A percentile compares a stretch with the other conserved stretches of the same genome.
Evolutionary conservation across 2,329 filamentous ascomycete species (phyloP).

Genomic region (Plectosphaerella plurivora): DNA sequence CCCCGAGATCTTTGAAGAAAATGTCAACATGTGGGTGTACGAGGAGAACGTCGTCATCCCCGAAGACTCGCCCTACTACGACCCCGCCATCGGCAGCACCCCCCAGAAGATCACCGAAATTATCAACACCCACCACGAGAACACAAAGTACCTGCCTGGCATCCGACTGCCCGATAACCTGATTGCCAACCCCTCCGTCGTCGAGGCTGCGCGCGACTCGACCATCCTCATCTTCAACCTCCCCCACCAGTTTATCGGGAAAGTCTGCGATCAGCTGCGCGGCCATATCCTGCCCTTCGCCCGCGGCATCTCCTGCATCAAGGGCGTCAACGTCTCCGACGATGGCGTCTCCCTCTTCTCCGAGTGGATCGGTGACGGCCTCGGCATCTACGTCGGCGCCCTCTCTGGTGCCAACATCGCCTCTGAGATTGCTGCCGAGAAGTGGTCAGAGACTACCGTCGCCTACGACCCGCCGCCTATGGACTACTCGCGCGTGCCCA

Average conservation of each 20-base stretch:
- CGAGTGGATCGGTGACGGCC: constrained; percentile 84
- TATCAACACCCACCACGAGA: constrained; percentile 93
- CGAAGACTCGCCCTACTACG: constrained; percentile 69
- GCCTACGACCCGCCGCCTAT: constrained; percentile 90
- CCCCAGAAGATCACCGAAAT: constrained; percentile 84
- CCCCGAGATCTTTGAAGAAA: constrained; percentile 75
- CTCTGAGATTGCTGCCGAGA: constrained; percentile 88
- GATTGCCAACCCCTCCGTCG: constrained; percentile 75
- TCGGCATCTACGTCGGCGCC: constrained; percentile 95
- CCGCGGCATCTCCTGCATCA: constrained; percentile 94
- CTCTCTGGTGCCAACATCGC: constrained; percentile 96
- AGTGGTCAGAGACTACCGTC: constrained; percentile 95
- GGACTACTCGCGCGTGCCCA: constrained; percentile 71
- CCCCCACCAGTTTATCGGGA: constrained; percentile 91
- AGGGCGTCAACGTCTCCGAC: constrained; percentile 90
- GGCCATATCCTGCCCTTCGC: constrained; percentile 90
- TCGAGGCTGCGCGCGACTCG: constrained; percentile 75
- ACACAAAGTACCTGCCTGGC: constrained; percentile 94
- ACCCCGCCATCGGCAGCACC: constrained; percentile 54
- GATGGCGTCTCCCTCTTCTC: constrained; percentile 86
- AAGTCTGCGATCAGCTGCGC: constrained; percentile 76
- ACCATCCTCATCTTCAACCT: constrained; percentile 95
- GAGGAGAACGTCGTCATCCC: constrained; percentile 82
- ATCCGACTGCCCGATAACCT: constrained; percentile 80
- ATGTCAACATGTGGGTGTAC: constrained; percentile 98